These are phyloP conservation scores for Saccharum hybrid DNA, from an alignment of 202 grass and related monocot species.

Conservation along the genomic window DNA sequence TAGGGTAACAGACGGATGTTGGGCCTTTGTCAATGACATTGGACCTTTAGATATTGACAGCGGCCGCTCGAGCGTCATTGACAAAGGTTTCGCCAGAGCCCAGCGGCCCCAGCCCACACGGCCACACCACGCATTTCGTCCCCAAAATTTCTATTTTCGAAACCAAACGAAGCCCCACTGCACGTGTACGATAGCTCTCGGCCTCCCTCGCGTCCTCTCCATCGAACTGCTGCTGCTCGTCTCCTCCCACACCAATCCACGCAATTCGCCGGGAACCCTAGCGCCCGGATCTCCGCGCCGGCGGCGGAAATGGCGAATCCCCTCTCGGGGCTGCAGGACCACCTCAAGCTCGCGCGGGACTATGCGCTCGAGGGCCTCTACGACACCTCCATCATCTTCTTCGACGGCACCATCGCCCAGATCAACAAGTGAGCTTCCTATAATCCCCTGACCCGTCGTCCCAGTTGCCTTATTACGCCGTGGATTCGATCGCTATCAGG, in stretches of 20 bases:
- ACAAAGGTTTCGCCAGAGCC: neutral
- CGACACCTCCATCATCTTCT: slow-evolving; percentile 99
- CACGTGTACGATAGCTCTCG: neutral
- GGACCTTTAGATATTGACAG: neutral
- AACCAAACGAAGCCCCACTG: slow-evolving; percentile 22
- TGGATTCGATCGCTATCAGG: slow-evolving; percentile 1
- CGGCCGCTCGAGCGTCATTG: slow-evolving; percentile 25
- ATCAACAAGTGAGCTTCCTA: slow-evolving; percentile 90
- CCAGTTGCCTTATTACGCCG: neutral
- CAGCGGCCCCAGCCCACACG: neutral
- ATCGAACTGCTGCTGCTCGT: neutral
- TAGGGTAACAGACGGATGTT: neutral
- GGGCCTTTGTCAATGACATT: neutral
- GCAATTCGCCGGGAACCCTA: slow-evolving; percentile 28
- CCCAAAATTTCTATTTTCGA: slow-evolving; percentile 33
- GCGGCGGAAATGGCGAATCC: slow-evolving; percentile 64
- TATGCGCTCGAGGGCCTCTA: slow-evolving; percentile 98
- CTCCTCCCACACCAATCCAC: neutral
- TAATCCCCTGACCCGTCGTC: neutral
- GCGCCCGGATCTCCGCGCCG: slow-evolving; percentile 26
- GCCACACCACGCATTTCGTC: neutral
- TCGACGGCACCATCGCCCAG: slow-evolving; percentile 97
- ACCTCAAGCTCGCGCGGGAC: slow-evolving; percentile 90
- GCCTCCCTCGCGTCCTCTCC: neutral
- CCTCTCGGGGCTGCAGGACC: slow-evolving; percentile 86